These are phyloP conservation scores for Thielaviopsis euricoi DNA, from an alignment of 2,329 filamentous ascomycete genomes.

Conservation along the genomic window DNA sequence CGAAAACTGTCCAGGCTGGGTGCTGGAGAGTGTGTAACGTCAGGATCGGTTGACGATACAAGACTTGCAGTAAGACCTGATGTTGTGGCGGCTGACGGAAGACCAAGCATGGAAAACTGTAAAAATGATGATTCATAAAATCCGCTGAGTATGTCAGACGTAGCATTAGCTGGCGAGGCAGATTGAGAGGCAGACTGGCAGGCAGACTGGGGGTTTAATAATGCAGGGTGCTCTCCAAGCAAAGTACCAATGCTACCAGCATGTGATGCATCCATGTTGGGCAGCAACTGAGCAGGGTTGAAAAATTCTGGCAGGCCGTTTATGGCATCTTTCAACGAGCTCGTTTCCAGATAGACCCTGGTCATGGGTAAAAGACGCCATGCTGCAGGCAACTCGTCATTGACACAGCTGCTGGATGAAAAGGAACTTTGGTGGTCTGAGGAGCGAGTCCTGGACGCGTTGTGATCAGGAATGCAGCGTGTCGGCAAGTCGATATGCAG, in stretches of 20 bases:
- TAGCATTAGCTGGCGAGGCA: background rate
- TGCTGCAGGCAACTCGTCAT: background rate
- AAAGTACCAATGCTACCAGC: background rate
- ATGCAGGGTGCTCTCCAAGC: background rate
- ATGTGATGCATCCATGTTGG: background rate
- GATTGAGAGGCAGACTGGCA: background rate
- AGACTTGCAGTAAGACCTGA: background rate
- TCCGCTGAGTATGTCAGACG: background rate
- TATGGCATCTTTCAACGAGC: background rate
- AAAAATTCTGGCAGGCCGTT: background rate
- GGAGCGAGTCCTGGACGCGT: background rate
- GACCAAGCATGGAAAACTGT: background rate
- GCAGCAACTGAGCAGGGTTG: background rate
- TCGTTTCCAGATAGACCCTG: background rate
- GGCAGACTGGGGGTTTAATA: too few species aligned
- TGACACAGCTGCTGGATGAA: background rate
- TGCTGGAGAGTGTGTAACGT: background rate
- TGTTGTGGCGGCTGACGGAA: background rate
- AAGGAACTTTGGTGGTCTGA: background rate
- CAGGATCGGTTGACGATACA: background rate
- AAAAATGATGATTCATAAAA: slow-evolving; percentile 5
- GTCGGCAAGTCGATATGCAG: background rate
- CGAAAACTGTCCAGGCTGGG: slow-evolving; percentile 3
- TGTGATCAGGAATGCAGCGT: background rate
- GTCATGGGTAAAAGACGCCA: background rate